Evolutionary conservation across 169 alveolate genomes (phyloP), one percentile per base, ranked within the genome.

Genomic region (Plasmodium chabaudi): DNA sequence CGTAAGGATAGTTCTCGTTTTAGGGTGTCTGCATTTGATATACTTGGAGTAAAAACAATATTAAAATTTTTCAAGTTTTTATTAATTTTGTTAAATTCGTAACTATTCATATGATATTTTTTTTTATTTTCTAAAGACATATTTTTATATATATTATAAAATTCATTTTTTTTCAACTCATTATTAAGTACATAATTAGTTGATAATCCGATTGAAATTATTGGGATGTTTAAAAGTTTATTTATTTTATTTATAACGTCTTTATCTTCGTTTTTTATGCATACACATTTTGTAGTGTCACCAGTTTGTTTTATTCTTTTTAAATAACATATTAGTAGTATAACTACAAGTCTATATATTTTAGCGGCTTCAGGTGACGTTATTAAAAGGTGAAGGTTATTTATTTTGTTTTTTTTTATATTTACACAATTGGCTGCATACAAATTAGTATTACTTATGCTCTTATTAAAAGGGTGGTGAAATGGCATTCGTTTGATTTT

Each of bases 311-410:
- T 51, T 12, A 69, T 49, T 21, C 10, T 21, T 69, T 44, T n/a
- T 42, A 77, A 47, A 19, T 57, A 49, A 23, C 49, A 25, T 55
- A 77, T 77, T 21, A 77, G 61, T 69, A 77, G 55, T 63, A 64
- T 34, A 21, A 68, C 44, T 9, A 77, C 13, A 25, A 63, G 53
- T 64, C 88, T 77, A 23, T 77, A 77, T 25, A 77, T 77, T 53
- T 63, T 77, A 46, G 88, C 88, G 1, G 59, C 88, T 53, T 77
- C 88, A 6, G 88, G 88, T 27, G 88, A 77, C 9, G 88, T 77
- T 49, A 77, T 77, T 55, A 77, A 68, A 49, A 77, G 17, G 46
- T 55, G 65, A 21, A 64, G 9, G 10, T 77, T 77, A n/a, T 10
- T 46, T 47, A 19, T 69, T 17, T 7, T 10, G n/a, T 44, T 51